These are phyloP conservation scores for Fusarium nematophilum DNA, from an alignment of 2,329 filamentous ascomycete species.

Conservation along the genomic window DNA sequence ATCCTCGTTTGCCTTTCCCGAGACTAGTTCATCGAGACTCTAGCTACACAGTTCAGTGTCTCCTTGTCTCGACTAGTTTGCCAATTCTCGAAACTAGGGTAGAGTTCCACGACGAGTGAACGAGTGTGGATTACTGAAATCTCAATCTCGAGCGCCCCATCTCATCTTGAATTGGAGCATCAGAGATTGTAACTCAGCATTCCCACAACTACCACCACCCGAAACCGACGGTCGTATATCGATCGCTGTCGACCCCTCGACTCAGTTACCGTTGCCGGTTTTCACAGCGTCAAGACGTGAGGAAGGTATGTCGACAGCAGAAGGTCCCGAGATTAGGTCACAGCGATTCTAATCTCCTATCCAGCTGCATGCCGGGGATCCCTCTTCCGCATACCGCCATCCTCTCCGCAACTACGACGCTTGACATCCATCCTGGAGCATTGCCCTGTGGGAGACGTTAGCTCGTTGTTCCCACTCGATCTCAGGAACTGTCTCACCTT, in stretches of 20 bases:
- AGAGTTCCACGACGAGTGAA: constrained; percentile 25
- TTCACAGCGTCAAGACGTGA: constrained; percentile 25
- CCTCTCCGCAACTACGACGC: constrained; percentile 55
- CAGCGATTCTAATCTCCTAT: constrained; percentile 43
- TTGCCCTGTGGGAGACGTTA: constrained; percentile 71
- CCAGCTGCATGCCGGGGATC: constrained; percentile 53
- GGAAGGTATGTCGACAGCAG: constrained; percentile 43
- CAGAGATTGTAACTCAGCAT: constrained; percentile 15
- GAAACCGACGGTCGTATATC: constrained; percentile 9
- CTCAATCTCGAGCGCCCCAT: constrained; percentile 10
- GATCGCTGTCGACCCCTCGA: constrained; percentile 8
- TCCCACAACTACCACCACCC: constrained; percentile 17
- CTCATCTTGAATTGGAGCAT: neutral
- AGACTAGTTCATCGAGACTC: constrained; percentile 41
- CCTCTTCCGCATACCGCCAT: constrained; percentile 49
- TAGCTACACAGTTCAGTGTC: no score
- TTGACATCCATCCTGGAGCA: constrained; percentile 55
- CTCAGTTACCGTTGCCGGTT: constrained; percentile 16
- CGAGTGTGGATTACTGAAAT: constrained; percentile 28
- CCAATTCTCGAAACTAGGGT: constrained; percentile 46
- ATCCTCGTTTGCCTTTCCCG: constrained; percentile 52
- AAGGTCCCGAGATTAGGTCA: constrained; percentile 20
- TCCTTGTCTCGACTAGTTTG: constrained; percentile 30
- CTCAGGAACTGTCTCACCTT: constrained; percentile 60
- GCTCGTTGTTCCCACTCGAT: constrained; percentile 69